Conservation (phyloP, 2,329 filamentous ascomycete species). For the Nemania sp. region DNA sequence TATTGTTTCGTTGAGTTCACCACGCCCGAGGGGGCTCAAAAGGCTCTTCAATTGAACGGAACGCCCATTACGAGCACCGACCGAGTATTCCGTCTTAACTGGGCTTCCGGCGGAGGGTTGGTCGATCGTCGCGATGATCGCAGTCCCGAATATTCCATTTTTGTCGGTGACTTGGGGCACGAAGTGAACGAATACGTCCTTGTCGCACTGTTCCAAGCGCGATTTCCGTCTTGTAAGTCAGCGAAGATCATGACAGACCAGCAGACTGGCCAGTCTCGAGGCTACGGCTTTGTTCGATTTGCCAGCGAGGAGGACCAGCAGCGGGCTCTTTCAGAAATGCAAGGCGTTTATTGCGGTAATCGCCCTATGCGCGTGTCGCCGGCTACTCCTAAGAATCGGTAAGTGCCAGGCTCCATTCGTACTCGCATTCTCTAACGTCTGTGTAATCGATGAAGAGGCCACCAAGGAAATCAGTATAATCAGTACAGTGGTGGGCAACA, state of each 20-base stretch:
- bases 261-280: constrained; percentile 94
- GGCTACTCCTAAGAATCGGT: constrained; percentile 92
- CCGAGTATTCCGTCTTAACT: constrained; percentile 98
- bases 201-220: constrained; percentile 93
- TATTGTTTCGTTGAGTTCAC: constrained; percentile 98
- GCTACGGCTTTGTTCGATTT: constrained; percentile 97
- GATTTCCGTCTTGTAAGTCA: constrained; percentile 96
- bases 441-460: constrained; percentile 37
- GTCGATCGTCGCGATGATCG: constrained; percentile 95
- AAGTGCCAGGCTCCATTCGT: too few species aligned
- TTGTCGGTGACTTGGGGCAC: constrained; percentile 94
- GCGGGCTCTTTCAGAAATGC: constrained; percentile 95
- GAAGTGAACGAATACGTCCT: constrained; percentile 99
- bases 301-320: constrained; percentile 95
- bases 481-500: constrained; percentile 42
- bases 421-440: neutral
- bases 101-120: constrained; percentile 94
- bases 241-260: constrained; percentile 99
- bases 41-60: constrained; percentile 89
- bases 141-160: constrained; percentile 94
- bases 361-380: constrained; percentile 98
- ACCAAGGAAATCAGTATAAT: constrained; percentile 46
- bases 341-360: constrained; percentile 98
- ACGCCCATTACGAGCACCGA: constrained; percentile 89
- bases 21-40: constrained; percentile 80